phyloP scores from a whole-genome alignment of 306 rosid species.

The Quercus robur region DNA sequence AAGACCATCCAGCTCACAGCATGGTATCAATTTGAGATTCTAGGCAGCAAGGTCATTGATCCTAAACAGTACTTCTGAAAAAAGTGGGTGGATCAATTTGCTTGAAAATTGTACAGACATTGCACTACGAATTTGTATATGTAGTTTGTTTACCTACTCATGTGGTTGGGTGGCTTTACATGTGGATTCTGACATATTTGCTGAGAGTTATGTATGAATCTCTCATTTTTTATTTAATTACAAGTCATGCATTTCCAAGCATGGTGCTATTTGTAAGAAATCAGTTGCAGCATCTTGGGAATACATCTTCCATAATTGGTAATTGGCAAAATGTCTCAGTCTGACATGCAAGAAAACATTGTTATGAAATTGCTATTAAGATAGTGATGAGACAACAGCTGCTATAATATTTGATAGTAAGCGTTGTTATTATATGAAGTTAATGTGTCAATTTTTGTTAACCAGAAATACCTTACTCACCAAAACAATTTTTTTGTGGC shows the following conservation, averaged over 20 bases:
- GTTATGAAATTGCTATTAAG: neutral
- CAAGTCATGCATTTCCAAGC: neutral
- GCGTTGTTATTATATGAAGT: neutral
- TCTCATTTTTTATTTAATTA: neutral
- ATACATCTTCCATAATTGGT: neutral
- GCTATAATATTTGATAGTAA: neutral
- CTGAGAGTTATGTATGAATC: neutral
- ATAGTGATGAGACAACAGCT: neutral
- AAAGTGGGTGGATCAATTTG: neutral
- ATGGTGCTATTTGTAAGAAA: neutral
- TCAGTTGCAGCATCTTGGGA: neutral
- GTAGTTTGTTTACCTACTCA: neutral
- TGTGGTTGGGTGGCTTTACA: neutral
- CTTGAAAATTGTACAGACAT: neutral
- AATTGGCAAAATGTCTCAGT: neutral
- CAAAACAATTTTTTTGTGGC: too few species aligned
- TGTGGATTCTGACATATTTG: neutral
- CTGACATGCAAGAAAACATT: neutral
- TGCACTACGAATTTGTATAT: neutral
- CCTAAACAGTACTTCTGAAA: too few species aligned
- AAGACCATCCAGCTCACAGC: neutral
- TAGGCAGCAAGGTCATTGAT: neutral
- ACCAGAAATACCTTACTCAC: too few species aligned
- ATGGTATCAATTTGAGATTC: neutral
- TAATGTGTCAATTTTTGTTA: neutral